A percentile compares a stretch with the other conserved stretches of the same genome.
Evolutionary conservation across 1,284 basidiomycete species (phyloP).

Genomic region (Leccinum solheimii): DNA sequence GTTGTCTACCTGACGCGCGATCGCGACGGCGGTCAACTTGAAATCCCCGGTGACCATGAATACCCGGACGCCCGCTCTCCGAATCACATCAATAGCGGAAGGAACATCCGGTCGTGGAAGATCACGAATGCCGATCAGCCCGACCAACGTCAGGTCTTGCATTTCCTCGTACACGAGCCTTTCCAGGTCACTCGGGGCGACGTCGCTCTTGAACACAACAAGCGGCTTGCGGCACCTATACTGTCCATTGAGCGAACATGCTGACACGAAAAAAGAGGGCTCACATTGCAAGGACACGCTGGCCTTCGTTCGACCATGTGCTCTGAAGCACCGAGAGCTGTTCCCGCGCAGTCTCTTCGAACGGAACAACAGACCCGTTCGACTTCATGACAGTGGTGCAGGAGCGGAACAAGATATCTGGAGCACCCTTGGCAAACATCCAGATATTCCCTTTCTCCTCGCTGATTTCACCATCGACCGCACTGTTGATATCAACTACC

Average conservation of each 20-base stretch:
- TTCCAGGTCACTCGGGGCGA: conserved; percentile 38
- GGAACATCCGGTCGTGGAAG: conserved; percentile 57
- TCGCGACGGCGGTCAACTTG: conserved; percentile 45
- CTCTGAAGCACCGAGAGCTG: conserved; percentile 45
- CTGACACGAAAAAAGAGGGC: conserved; percentile 3
- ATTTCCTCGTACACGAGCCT: conserved; percentile 40
- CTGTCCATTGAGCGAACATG: not conserved
- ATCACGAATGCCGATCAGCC: conserved; percentile 59
- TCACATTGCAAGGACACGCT: conserved; percentile 56
- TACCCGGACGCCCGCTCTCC: conserved; percentile 47
- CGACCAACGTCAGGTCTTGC: conserved; percentile 50
- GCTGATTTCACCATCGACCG: not conserved
- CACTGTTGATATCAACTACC: conserved; percentile 11
- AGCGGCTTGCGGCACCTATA: conserved; percentile 33
- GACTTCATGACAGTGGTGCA: conserved; percentile 43
- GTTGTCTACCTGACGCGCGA: conserved; percentile 40
- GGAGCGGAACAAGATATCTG: conserved; percentile 56
- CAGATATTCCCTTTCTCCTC: conserved; percentile 16
- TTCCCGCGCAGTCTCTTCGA: conserved; percentile 33
- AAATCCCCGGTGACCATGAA: conserved; percentile 63
- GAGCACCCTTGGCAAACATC: conserved; percentile 58
- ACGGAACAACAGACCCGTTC: conserved; percentile 38
- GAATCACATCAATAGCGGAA: conserved; percentile 46
- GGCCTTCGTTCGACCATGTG: conserved; percentile 57
- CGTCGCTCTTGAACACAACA: conserved; percentile 25